Percentiles rank a stretch among this genome's conserved stretches.
Evolutionary conservation across 2,329 filamentous ascomycete species (phyloP).

Genomic region (Sphaerostilbella broomeana): DNA sequence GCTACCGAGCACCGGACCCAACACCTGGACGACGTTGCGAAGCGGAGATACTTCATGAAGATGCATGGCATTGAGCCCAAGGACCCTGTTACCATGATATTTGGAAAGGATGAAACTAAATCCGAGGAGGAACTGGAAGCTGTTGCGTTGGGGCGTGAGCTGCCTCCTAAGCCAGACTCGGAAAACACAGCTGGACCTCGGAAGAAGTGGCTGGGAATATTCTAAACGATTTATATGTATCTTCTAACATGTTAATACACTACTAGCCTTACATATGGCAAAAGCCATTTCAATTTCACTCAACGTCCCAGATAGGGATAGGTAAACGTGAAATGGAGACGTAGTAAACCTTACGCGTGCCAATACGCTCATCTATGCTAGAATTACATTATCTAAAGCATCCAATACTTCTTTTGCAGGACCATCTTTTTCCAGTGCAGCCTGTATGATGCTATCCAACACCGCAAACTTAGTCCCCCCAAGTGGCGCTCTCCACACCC

Average conservation of each 20-base stretch:
- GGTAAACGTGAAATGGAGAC: no score
- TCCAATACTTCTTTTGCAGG: constrained; percentile 82
- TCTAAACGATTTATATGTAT: constrained; percentile 37
- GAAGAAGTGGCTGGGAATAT: constrained; percentile 82
- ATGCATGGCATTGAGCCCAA: constrained; percentile 72
- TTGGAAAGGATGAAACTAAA: constrained; percentile 31
- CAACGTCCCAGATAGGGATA: no score
- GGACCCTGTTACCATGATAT: constrained; percentile 45
- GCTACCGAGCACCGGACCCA: constrained; percentile 65
- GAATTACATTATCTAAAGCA: no score
- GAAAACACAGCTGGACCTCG: constrained; percentile 28
- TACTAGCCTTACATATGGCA: constrained; percentile 4
- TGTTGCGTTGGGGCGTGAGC: constrained; percentile 30
- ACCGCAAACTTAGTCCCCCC: constrained; percentile 74
- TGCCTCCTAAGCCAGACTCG: constrained; percentile 21
- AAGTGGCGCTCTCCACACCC: constrained; percentile 79
- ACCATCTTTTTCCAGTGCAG: constrained; percentile 68
- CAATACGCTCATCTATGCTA: no score
- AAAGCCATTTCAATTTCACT: no score
- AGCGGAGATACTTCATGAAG: constrained; percentile 77
- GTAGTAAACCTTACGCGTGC: no score
- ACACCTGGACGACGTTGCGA: constrained; percentile 78
- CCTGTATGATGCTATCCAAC: constrained; percentile 67
- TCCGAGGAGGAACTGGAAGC: constrained; percentile 32
- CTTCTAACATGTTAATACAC: constrained; percentile 1